phyloP scores from a whole-genome alignment of 1,139 yeast species.

The Nadsonia starkeyi-henricii region DNA sequence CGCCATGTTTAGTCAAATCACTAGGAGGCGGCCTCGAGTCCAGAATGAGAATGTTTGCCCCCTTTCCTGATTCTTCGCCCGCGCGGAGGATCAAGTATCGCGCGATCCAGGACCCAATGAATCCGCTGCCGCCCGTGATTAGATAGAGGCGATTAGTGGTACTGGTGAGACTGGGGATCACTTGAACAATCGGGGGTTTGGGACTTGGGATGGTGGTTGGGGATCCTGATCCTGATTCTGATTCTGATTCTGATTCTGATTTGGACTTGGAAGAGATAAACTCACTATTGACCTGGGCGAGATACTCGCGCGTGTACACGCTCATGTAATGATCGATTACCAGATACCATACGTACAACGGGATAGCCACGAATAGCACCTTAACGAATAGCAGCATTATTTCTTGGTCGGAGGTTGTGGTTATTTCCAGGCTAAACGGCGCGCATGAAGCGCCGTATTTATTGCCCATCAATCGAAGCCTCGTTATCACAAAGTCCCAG shows the following conservation, averaged over 20 bases:
- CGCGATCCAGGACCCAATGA: conserved; percentile 16
- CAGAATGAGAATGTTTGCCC: conserved; percentile 8
- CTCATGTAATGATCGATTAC: background rate
- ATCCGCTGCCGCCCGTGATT: conserved; percentile 16
- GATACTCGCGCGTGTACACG: background rate
- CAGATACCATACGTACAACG: background rate
- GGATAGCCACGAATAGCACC: background rate
- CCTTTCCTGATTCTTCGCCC: conserved; percentile 7
- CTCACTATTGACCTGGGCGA: background rate
- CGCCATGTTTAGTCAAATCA: conserved; percentile 13
- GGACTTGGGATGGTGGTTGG: no score
- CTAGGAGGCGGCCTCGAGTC: conserved; percentile 13
- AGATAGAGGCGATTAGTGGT: conserved; percentile 10
- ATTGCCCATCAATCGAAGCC: no score
- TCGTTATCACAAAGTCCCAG: no score
- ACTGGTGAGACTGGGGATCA: background rate
- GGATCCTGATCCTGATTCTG: no score
- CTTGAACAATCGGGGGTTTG: background rate
- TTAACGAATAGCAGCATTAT: background rate
- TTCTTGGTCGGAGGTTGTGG: no score
- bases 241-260: no score
- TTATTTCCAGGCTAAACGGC: no score
- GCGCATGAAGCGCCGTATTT: no score
- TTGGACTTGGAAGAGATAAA: background rate
- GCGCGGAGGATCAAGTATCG: conserved; percentile 13